Base-by-base conservation (phyloP, 768 basidiomycete genomes). In the Kondoa subrosea region DNA sequence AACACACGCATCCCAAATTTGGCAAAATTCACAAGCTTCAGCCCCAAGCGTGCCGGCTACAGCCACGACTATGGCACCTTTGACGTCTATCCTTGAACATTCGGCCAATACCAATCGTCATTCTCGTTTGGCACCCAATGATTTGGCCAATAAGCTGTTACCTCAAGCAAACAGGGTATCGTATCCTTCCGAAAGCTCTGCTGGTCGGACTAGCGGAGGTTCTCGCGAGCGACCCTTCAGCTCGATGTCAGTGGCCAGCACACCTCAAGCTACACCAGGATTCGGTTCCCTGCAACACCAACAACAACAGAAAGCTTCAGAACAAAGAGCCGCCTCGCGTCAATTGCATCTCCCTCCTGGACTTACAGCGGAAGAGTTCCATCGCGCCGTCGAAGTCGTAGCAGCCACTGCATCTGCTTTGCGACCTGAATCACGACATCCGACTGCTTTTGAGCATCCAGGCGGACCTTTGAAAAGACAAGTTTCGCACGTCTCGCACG, bases 1-100 rank as follows among this genome's bases (percentile, higher is more conserved):
- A 60, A 99, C 95, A 1, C 95, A 99, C 76, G 95, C 95, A 4
- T 85, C 87, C 16, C 95, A 97, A 76, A 99, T 99, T 72, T 99
- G 95, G 95, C 91, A 97, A 76, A 96, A 97, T 75, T 92, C 92
- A 1, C 91, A 78, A 29, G 71, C 74, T 32, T 50, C 71, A 17
- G 62, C 72, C 25, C 40, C 66, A 3, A 33, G 29, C 17, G 66
- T 34, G 3, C 66, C 56, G 12, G 56, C 29, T n/a, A 56, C 66
- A 57, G 56, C 66, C 16, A n/a, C 26, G 31, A 3, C 56, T 32
- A 3, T 50, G n/a, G n/a, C 64, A 25, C 26, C 61, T 27, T 32
- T 33, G 15, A 50, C 40, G 21, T 50, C 40, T 8, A 50, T 50
- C 40, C 12, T 50, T 21, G 40, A 50, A 21, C 40, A 50, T 21